Evolutionary conservation across 1,139 yeast genomes (phyloP).

Genomic region (Saccharomyces hybrid): DNA sequence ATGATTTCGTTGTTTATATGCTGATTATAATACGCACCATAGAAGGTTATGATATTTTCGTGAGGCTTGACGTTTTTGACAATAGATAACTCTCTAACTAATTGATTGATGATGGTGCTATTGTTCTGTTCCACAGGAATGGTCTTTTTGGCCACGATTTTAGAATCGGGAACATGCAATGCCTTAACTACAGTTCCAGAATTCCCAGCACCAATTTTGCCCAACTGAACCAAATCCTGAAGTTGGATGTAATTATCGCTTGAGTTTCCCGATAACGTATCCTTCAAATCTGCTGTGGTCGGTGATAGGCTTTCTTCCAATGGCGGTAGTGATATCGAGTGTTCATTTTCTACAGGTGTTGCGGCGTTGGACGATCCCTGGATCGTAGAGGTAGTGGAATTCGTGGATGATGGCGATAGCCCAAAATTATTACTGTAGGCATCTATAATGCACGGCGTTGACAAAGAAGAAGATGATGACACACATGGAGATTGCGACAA

Average conservation of each 20-base stretch:
- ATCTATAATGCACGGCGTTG: background rate
- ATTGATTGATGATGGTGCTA: conserved; percentile 72
- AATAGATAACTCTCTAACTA: conserved; percentile 78
- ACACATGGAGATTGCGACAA: background rate
- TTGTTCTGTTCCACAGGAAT: conserved; percentile 78
- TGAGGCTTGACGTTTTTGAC: conserved; percentile 79
- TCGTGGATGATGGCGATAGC: background rate
- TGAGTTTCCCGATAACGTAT: background rate
- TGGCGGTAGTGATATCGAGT: background rate
- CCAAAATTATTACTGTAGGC: background rate
- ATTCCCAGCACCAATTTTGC: conserved; percentile 84
- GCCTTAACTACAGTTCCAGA: conserved; percentile 91
- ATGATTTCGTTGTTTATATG: conserved; percentile 35
- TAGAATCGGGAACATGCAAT: conserved; percentile 79
- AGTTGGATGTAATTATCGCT: conserved; percentile 9
- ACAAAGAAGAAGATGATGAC: background rate
- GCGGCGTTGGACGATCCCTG: background rate
- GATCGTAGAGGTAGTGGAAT: background rate
- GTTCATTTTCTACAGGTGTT: background rate
- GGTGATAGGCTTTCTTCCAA: background rate
- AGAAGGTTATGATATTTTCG: conserved; percentile 79
- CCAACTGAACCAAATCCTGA: conserved; percentile 63
- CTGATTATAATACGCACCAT: conserved; percentile 62
- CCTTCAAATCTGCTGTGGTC: background rate
- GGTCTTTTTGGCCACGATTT: conserved; percentile 83